Evolutionary conservation across 139 green algal genomes (phyloP).

Genomic region (Tetraselmis chui): DNA sequence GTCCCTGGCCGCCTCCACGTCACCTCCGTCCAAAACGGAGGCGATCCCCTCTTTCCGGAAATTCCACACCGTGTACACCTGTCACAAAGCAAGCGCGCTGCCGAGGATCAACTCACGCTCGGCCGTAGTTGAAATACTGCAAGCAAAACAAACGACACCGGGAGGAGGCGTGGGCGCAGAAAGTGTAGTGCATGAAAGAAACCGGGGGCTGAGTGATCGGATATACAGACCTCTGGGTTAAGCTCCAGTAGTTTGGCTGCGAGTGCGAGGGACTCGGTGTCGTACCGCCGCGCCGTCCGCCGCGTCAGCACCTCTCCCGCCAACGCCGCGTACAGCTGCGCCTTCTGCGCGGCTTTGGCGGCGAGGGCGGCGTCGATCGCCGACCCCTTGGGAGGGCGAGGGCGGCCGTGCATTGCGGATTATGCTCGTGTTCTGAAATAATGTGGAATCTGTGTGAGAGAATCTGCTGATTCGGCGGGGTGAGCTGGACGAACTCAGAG

Average conservation of each 20-base stretch:
- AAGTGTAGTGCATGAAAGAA: too few species aligned
- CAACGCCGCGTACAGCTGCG: constrained; percentile 35
- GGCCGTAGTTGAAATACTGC: too few species aligned
- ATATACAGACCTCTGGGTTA: constrained; percentile 84
- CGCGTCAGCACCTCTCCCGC: constrained; percentile 41
- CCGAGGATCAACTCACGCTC: too few species aligned
- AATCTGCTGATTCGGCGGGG: too few species aligned
- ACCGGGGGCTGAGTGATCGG: too few species aligned
- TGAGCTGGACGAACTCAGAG: too few species aligned
- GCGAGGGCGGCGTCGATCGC: not conserved
- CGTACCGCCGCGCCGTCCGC: constrained; percentile 5
- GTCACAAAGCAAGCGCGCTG: too few species aligned
- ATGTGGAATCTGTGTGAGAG: too few species aligned
- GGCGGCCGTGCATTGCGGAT: not conserved
- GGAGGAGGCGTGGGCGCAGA: too few species aligned
- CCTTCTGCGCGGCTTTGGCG: constrained; percentile 15
- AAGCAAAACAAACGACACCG: too few species aligned
- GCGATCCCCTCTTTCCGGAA: constrained; percentile 61
- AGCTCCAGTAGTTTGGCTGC: constrained; percentile 56
- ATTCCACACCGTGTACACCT: constrained; percentile 88
- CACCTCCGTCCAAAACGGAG: constrained; percentile 29
- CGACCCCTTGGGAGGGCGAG: not conserved
- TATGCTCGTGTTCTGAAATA: too few species aligned
- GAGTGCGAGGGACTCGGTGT: constrained; percentile 28
- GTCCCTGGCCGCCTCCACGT: constrained; percentile 33